Conservation (phyloP, 257 asterid species). For the Ocimum tenuiflorum region DNA sequence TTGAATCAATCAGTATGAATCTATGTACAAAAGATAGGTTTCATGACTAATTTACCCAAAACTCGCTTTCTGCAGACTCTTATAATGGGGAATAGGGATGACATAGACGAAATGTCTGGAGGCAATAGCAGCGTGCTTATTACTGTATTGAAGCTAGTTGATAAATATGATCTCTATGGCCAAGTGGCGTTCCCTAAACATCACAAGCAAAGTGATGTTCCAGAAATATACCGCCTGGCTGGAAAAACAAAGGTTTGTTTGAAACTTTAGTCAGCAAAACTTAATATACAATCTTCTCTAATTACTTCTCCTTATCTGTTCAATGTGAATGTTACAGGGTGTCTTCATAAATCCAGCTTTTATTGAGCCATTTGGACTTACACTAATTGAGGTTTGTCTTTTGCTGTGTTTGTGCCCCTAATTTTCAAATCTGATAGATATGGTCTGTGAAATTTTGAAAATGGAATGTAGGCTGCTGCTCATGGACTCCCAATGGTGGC, state of each 20-base stretch:
- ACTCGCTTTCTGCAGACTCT: constrained; percentile 36
- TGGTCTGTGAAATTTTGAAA: neutral
- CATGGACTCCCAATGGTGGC: constrained; percentile 67
- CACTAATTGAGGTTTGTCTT: constrained; percentile 58
- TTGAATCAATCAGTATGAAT: neutral
- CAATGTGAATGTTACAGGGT: constrained; percentile 37
- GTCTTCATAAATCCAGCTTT: constrained; percentile 71
- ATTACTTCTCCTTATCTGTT: neutral
- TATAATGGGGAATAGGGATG: constrained; percentile 60
- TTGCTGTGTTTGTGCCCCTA: neutral
- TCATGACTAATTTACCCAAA: too few relatives aligned
- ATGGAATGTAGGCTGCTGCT: constrained; percentile 56
- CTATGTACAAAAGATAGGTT: neutral
- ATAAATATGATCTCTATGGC: constrained; percentile 54
- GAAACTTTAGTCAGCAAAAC: neutral
- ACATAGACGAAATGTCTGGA: constrained; percentile 52
- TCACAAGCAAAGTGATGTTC: constrained; percentile 57
- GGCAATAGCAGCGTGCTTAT: constrained; percentile 50
- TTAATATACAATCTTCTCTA: neutral
- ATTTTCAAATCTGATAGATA: neutral
- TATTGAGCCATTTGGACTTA: constrained; percentile 66
- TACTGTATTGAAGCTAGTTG: constrained; percentile 51
- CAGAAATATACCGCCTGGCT: constrained; percentile 59
- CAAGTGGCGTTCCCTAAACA: constrained; percentile 61
- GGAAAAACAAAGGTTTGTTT: constrained; percentile 58